A percentile compares a stretch with the other conserved stretches of the same genome.
Evolutionary conservation across 2,329 filamentous ascomycete species (phyloP).

Genomic region (Biscogniauxia sp.): DNA sequence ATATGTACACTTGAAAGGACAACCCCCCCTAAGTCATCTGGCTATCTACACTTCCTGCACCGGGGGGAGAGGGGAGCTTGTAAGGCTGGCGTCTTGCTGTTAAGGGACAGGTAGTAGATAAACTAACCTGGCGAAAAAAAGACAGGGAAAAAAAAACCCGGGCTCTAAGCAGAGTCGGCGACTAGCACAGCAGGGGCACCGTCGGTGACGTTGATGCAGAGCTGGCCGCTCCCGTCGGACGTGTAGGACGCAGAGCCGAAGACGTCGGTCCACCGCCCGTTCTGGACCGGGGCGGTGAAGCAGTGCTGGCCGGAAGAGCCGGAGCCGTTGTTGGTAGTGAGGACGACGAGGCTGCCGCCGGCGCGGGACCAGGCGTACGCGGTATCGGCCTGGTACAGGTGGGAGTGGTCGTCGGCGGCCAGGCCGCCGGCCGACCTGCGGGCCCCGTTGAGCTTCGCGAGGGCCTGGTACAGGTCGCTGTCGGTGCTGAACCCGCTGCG

Average conservation of each 20-base stretch:
- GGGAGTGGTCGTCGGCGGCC: slow-evolving; percentile 41
- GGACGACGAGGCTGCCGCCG: slow-evolving; percentile 41
- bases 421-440: slow-evolving; percentile 45
- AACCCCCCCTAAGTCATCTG: too few species aligned
- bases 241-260: slow-evolving; percentile 36
- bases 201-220: slow-evolving; percentile 41
- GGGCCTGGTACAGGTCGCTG: slow-evolving; percentile 47
- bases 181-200: slow-evolving; percentile 42
- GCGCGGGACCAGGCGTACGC: slow-evolving; percentile 47
- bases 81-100: too few species aligned
- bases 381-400: slow-evolving; percentile 40
- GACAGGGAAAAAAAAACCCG: too few species aligned
- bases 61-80: too few species aligned
- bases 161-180: slow-evolving; percentile 2
- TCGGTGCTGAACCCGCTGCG: slow-evolving; percentile 46
- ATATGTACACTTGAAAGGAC: too few species aligned
- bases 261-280: slow-evolving; percentile 40
- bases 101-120: too few species aligned
- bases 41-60: too few species aligned
- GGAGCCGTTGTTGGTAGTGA: slow-evolving; percentile 44
- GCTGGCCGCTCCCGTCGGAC: slow-evolving; percentile 38
- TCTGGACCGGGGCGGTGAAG: slow-evolving; percentile 38
- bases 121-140: too few species aligned
- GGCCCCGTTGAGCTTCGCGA: slow-evolving; percentile 44
- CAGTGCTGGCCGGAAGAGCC: slow-evolving; percentile 39